Evolutionary conservation across 1,284 basidiomycete genomes (phyloP).

Genomic region (Pyrrhoderma lamaoense): DNA sequence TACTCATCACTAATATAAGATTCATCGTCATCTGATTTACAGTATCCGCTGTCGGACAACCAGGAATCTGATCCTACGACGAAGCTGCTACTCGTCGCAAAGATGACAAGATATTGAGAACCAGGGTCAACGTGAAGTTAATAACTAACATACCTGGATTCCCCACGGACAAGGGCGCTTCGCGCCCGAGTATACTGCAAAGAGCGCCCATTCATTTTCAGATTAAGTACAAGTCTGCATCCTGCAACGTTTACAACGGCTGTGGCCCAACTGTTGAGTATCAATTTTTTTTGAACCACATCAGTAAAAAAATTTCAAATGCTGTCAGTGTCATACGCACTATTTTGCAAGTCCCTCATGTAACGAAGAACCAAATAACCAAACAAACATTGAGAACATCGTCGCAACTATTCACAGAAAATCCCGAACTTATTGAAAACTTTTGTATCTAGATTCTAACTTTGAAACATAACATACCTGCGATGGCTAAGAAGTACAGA

Average conservation of each 20-base stretch:
- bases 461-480: conserved; percentile 7
- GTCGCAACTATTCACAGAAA: conserved; percentile 7
- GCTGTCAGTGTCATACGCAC: conserved; percentile 1
- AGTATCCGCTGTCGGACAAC: not conserved
- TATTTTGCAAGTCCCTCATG: conserved; percentile 16
- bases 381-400: conserved; percentile 17
- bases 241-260: conserved; percentile 18
- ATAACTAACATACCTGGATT: conserved; percentile 12
- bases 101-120: not conserved
- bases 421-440: not conserved
- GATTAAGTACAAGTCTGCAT: conserved; percentile 15
- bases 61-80: conserved; percentile 12
- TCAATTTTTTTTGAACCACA: too few species aligned
- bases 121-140: not conserved
- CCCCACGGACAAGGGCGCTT: not conserved
- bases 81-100: conserved; percentile 11
- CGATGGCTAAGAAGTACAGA: conserved; percentile 15
- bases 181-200: conserved; percentile 3
- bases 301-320: too few species aligned
- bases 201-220: conserved; percentile 16
- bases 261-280: conserved; percentile 13
- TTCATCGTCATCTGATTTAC: conserved; percentile 3
- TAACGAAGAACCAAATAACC: conserved; percentile 8
- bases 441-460: not conserved
- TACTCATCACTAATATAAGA: conserved; percentile 1